Evolutionary conservation across 1,139 yeast species (phyloP).

Genomic region (Yamadazyma trypodendri): DNA sequence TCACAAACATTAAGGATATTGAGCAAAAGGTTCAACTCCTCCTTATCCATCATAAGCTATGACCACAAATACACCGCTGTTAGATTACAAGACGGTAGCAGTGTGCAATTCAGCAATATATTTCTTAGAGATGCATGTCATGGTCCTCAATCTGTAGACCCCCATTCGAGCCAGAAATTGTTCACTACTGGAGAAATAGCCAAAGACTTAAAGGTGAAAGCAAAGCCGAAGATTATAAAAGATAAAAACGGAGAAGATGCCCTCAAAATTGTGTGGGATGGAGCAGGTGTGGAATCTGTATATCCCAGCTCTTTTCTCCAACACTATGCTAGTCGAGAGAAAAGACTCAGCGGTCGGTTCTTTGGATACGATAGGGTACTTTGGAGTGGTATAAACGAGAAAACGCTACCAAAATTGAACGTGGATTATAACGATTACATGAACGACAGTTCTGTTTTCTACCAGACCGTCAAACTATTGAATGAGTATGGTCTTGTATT

Average conservation of each 20-base stretch:
- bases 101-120: slow-evolving; percentile 48
- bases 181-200: slow-evolving; percentile 61
- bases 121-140: slow-evolving; percentile 68
- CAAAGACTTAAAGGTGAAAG: slow-evolving; percentile 21
- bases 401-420: slow-evolving; percentile 21
- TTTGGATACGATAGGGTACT: slow-evolving; percentile 34
- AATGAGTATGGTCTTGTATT: slow-evolving; percentile 61
- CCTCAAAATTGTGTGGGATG: slow-evolving; percentile 52
- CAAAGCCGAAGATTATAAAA: slow-evolving; percentile 25
- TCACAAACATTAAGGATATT: not conserved
- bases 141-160: slow-evolving; percentile 51
- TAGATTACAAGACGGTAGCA: slow-evolving; percentile 17
- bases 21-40: slow-evolving; percentile 5
- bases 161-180: slow-evolving; percentile 57
- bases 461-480: slow-evolving; percentile 43
- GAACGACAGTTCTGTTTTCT: slow-evolving; percentile 32
- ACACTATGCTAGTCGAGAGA: slow-evolving; percentile 36
- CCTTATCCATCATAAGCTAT: slow-evolving; percentile 7
- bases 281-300: slow-evolving; percentile 30
- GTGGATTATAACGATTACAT: slow-evolving; percentile 46
- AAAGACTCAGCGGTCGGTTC: slow-evolving; percentile 31
- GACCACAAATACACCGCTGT: slow-evolving; percentile 23
- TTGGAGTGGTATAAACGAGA: slow-evolving; percentile 35
- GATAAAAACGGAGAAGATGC: slow-evolving; percentile 25
- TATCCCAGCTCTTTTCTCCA: slow-evolving; percentile 51